Evolutionary conservation across 1,139 yeast genomes (phyloP).

Genomic region (Pichia sp.): DNA sequence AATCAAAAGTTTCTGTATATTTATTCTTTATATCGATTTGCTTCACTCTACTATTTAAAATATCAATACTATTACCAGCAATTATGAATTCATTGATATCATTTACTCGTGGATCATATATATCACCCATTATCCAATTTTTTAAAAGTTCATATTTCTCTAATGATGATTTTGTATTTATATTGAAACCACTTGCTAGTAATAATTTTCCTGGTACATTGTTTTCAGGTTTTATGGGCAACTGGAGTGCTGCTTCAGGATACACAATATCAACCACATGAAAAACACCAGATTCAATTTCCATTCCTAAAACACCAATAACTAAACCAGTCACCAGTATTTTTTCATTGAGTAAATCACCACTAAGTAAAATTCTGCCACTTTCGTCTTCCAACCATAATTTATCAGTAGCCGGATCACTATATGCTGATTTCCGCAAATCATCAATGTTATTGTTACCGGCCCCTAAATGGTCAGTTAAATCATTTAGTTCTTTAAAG

Average conservation of each 20-base stretch:
- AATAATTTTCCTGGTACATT: conserved; percentile 40
- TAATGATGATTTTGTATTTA: conserved; percentile 42
- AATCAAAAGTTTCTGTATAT: conserved; percentile 48
- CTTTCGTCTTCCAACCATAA: conserved; percentile 87
- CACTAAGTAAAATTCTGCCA: conserved; percentile 74
- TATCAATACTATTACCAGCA: conserved; percentile 69
- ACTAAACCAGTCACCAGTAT: conserved; percentile 81
- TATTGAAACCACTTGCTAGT: conserved; percentile 65
- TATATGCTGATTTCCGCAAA: conserved; percentile 36
- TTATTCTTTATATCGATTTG: conserved; percentile 33
- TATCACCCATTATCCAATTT: conserved; percentile 67
- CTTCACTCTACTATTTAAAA: conserved; percentile 22
- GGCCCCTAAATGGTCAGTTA: conserved; percentile 10
- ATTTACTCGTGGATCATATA: conserved; percentile 25
- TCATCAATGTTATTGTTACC: conserved; percentile 17
- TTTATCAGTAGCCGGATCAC: conserved; percentile 51
- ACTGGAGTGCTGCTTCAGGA: conserved; percentile 60
- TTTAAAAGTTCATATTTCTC: conserved; percentile 53
- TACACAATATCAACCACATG: conserved; percentile 74
- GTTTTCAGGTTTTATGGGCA: neutral
- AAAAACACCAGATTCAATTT: conserved; percentile 75
- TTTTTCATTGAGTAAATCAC: conserved; percentile 42
- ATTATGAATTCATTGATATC: conserved; percentile 33
- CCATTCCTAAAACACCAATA: conserved; percentile 81
- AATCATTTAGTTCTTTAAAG: conserved; percentile 31